phyloP scores from a whole-genome alignment of 179 eudicot genomes.

The Nepenthes alata region DNA sequence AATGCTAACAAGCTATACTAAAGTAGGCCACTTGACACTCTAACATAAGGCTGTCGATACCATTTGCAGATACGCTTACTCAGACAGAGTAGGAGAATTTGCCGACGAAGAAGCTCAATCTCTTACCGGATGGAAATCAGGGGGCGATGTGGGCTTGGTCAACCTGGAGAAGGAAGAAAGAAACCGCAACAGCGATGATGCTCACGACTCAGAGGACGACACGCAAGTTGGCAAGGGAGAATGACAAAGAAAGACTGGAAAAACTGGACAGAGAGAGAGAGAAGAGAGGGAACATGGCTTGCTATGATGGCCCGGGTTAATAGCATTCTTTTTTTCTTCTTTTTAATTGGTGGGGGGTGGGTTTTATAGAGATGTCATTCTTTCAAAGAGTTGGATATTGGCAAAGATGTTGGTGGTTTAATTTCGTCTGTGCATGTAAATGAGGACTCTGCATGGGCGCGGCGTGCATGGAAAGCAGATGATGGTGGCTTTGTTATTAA shows the following conservation, averaged over 20 bases:
- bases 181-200: conserved; percentile 18
- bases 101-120: conserved; percentile 74
- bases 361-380: too few relatives aligned
- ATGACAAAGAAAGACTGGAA: conserved; percentile 8
- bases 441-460: too few relatives aligned
- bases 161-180: conserved; percentile 38
- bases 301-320: neutral
- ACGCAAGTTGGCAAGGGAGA: conserved; percentile 58
- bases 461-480: too few relatives aligned
- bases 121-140: conserved; percentile 39
- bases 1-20: neutral
- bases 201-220: conserved; percentile 49
- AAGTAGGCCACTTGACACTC: neutral
- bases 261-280: too few relatives aligned
- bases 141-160: conserved; percentile 62
- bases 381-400: too few relatives aligned
- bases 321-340: neutral
- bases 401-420: too few relatives aligned
- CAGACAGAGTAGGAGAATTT: conserved; percentile 42
- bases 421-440: too few relatives aligned
- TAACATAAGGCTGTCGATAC: neutral
- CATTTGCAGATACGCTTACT: conserved; percentile 67
- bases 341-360: too few relatives aligned
- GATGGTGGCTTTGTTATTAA: too few relatives aligned
- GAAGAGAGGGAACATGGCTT: neutral